These are phyloP conservation scores for Yamadazyma scolyti DNA, from an alignment of 805 yeast species.

Conservation along the genomic window DNA sequence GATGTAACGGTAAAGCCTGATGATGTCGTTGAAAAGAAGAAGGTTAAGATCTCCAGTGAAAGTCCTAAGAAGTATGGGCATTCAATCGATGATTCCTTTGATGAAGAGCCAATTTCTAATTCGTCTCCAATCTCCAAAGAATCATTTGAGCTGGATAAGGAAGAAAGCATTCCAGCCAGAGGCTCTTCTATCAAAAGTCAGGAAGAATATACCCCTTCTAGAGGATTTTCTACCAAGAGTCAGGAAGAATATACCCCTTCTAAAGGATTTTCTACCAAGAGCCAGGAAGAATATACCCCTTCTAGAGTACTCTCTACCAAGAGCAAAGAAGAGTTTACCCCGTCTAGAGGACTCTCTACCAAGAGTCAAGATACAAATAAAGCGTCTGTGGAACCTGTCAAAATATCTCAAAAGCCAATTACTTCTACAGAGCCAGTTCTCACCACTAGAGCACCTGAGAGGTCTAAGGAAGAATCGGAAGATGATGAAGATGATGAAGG, in stretches of 20 bases:
- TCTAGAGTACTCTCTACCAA: background rate
- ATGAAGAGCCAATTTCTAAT: too few species aligned
- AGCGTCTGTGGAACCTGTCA: too few species aligned
- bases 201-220: too few species aligned
- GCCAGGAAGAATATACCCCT: background rate
- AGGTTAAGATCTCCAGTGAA: background rate
- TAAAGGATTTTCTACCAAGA: too few species aligned
- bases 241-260: background rate
- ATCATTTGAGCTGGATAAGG: too few species aligned
- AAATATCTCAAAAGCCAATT: too few species aligned
- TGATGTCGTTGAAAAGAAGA: background rate
- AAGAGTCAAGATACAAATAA: background rate
- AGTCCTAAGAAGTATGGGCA: background rate
- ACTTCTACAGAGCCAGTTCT: too few species aligned
- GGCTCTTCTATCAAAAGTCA: too few species aligned
- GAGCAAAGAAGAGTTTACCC: too few species aligned
- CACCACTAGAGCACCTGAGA: too few species aligned
- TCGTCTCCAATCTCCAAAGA: too few species aligned
- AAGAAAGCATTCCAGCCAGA: background rate
- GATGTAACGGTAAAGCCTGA: constrained; percentile 9
- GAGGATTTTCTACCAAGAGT: constrained; percentile 1
- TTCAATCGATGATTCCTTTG: too few species aligned
- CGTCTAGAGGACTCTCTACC: constrained; percentile 2
- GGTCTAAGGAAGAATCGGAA: constrained; percentile 10
- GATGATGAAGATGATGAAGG: constrained; percentile 16